Percentiles rank a stretch among this genome's conserved stretches.
These are phyloP conservation scores for Tricholoma sp. DNA, from an alignment of 768 basidiomycete genomes.

Conservation along the genomic window DNA sequence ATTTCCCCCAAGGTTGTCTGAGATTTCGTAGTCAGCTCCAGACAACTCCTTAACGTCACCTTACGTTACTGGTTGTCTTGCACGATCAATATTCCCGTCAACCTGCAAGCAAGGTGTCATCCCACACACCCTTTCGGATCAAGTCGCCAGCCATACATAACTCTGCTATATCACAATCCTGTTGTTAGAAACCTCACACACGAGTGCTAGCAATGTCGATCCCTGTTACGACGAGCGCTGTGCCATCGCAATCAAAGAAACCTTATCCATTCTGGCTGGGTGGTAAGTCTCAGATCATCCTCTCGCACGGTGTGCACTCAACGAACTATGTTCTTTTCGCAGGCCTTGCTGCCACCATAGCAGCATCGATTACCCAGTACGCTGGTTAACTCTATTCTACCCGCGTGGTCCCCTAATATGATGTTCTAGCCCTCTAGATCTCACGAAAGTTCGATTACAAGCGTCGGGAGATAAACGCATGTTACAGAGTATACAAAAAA, in stretches of 20 bases:
- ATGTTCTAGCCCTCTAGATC: conserved; percentile 62
- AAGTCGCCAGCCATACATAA: not conserved
- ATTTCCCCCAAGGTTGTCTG: not conserved
- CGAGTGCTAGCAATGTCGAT: conserved; percentile 8
- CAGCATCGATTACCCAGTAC: conserved; percentile 84
- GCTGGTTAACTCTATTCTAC: conserved; percentile 17
- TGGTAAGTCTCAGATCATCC: conserved; percentile 36
- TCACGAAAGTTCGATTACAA: conserved; percentile 89
- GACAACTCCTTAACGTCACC: no score
- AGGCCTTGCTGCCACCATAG: conserved; percentile 80
- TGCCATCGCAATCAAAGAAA: conserved; percentile 39
- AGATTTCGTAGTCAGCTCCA: not conserved
- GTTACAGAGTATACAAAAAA: conserved; percentile 80
- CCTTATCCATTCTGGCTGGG: conserved; percentile 88
- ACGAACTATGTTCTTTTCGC: not conserved
- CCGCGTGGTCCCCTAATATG: not conserved
- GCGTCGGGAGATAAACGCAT: conserved; percentile 91
- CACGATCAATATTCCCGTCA: not conserved
- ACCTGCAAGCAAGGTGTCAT: not conserved
- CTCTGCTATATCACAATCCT: not conserved
- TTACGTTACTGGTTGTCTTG: not conserved
- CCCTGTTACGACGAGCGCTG: conserved; percentile 5
- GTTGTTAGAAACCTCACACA: not conserved
- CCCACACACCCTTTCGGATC: not conserved
- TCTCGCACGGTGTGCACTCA: not conserved